Percentiles rank a stretch among this genome's conserved stretches.
Conservation (phyloP, 2,329 filamentous ascomycete species). For the Fusarium lateritium region DNA sequence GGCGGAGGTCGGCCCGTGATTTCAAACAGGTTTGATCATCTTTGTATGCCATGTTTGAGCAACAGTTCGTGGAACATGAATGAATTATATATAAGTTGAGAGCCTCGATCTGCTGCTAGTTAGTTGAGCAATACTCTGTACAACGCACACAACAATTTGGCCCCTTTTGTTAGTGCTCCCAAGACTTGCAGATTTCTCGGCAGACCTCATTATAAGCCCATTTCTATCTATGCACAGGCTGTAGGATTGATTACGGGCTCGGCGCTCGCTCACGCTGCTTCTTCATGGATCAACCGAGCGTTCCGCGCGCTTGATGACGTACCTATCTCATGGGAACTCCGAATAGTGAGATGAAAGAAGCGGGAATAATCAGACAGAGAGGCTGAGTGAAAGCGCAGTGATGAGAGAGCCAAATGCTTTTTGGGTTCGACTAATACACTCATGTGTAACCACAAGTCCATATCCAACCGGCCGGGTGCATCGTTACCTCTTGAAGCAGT, state of each 20-base stretch:
- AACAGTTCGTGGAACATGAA: background rate
- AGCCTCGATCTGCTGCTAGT: background rate
- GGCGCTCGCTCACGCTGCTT: slow-evolving; percentile 2
- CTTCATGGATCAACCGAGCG: slow-evolving; percentile 5
- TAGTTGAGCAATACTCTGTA: background rate
- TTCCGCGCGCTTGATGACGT: slow-evolving; percentile 21
- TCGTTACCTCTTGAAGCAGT: slow-evolving; percentile 19
- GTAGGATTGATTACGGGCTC: background rate
- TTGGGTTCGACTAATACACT: background rate
- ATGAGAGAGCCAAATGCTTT: background rate
- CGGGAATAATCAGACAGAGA: background rate
- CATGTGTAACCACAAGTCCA: background rate
- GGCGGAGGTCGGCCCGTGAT: background rate
- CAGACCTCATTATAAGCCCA: slow-evolving; percentile 23
- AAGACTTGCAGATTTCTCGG: slow-evolving; percentile 16
- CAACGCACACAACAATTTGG: background rate
- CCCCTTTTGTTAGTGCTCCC: background rate
- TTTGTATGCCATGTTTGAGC: background rate
- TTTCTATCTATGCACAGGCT: background rate
- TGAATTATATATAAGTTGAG: background rate
- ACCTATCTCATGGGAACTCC: background rate
- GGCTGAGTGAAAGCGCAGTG: background rate
- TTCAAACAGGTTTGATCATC: background rate
- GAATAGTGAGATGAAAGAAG: too few species aligned
- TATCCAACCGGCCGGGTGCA: slow-evolving; percentile 4